A percentile compares a stretch with the other conserved stretches of the same genome.
These are phyloP conservation scores for Fimicolochytrium jonesii DNA, from an alignment of 192 early-diverging fungal species.

Conservation along the genomic window DNA sequence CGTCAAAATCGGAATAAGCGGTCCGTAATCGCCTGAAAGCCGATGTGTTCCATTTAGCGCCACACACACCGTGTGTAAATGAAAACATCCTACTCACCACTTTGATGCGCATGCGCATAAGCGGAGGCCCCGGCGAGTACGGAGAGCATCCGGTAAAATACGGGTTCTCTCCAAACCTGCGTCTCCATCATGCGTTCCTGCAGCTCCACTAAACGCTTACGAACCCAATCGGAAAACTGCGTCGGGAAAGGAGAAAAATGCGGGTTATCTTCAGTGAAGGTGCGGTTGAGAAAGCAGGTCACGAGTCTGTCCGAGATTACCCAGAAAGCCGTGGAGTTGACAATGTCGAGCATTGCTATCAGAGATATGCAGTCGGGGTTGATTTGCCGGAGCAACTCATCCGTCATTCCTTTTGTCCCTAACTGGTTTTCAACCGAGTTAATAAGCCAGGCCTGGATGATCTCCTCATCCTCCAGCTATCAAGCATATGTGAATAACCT, in stretches of 20 bases:
- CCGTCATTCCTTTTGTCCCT: background rate
- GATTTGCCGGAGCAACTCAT: background rate
- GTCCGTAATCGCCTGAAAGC: too few relatives aligned
- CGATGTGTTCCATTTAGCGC: too few relatives aligned
- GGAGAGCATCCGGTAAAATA: background rate
- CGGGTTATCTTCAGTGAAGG: background rate
- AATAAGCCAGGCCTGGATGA: too few relatives aligned
- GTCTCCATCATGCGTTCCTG: constrained; percentile 13
- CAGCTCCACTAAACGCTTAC: constrained; percentile 13
- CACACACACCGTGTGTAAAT: too few relatives aligned
- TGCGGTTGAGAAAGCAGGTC: background rate
- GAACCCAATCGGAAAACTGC: constrained; percentile 10
- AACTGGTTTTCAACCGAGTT: too few relatives aligned
- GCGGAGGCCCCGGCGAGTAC: background rate
- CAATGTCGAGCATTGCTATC: constrained; percentile 2
- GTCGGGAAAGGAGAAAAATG: background rate
- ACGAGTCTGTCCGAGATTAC: too few relatives aligned
- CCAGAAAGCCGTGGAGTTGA: background rate
- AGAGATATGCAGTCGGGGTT: background rate
- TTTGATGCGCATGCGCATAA: too few relatives aligned
- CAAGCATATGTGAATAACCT: too few relatives aligned
- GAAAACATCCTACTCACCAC: too few relatives aligned
- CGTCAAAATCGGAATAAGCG: too few relatives aligned
- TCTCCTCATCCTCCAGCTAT: too few relatives aligned
- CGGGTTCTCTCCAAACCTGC: constrained; percentile 8